A percentile compares a stretch with the other conserved stretches of the same genome.
phyloP scores from a whole-genome alignment of 139 green algal genomes.

The Raphidocelis subcapitata region DNA sequence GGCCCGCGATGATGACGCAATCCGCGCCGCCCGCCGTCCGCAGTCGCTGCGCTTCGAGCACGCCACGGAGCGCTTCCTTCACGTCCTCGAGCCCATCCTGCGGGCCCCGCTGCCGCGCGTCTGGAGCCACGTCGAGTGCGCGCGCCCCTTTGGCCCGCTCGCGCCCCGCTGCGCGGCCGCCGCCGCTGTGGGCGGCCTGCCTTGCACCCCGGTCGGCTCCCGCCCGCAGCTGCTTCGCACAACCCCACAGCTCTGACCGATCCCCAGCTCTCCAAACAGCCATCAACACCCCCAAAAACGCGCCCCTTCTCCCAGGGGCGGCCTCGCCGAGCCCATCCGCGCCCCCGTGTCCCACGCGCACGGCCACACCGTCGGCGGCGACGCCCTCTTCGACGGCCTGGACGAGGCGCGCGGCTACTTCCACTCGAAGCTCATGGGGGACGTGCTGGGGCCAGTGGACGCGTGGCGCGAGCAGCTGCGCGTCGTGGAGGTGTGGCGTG shows the following conservation, averaged over 20 bases:
- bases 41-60: too few relatives aligned
- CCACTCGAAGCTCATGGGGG: background rate
- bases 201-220: too few relatives aligned
- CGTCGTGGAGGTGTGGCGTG: constrained; percentile 19
- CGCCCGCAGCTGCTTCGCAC: too few relatives aligned
- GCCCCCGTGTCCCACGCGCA: constrained; percentile 21
- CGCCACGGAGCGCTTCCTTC: constrained; percentile 7
- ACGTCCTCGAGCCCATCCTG: constrained; percentile 23
- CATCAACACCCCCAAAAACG: too few relatives aligned
- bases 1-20: too few relatives aligned
- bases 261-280: too few relatives aligned
- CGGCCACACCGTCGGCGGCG: constrained; percentile 22
- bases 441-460: constrained; percentile 15
- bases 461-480: constrained; percentile 19
- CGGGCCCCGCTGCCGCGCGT: constrained; percentile 21
- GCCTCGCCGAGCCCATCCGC: constrained; percentile 16
- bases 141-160: background rate
- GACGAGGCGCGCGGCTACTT: constrained; percentile 15
- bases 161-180: too few relatives aligned
- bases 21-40: too few relatives aligned
- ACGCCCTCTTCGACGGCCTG: constrained; percentile 13
- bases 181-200: background rate
- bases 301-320: too few relatives aligned
- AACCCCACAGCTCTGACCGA: too few relatives aligned
- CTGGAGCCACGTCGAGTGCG: background rate